A percentile compares a stretch with the other conserved stretches of the same genome.
These are phyloP conservation scores for Rhizopogon salebrosus DNA, from an alignment of 768 basidiomycete species.

Conservation along the genomic window DNA sequence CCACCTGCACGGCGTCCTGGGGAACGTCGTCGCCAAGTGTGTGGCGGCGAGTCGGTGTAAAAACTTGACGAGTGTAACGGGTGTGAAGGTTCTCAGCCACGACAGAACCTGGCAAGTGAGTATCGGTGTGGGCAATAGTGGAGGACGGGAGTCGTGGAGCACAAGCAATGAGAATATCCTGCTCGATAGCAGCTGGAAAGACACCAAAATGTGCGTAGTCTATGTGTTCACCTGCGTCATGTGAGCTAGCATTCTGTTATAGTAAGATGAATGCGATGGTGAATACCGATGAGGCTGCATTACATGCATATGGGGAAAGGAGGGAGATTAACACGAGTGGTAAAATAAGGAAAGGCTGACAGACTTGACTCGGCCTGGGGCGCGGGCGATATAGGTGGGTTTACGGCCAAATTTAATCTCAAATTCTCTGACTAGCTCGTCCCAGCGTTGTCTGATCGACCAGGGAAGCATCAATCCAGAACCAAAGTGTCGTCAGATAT, in stretches of 20 bases:
- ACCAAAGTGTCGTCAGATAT: too few relatives aligned
- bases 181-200: conserved; percentile 79
- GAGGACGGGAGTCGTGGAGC: conserved; percentile 30
- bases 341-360: conserved; percentile 4
- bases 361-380: conserved; percentile 80
- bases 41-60: conserved; percentile 44
- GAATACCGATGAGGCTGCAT: conserved; percentile 33
- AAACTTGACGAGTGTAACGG: conserved; percentile 55
- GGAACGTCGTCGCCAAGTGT: conserved; percentile 25
- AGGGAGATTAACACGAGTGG: not conserved
- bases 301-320: not conserved
- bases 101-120: conserved; percentile 45
- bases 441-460: conserved; percentile 45
- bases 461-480: not conserved
- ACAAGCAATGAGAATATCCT: conserved; percentile 78
- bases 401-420: conserved; percentile 56
- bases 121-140: conserved; percentile 14
- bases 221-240: conserved; percentile 67
- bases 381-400: conserved; percentile 67
- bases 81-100: conserved; percentile 55
- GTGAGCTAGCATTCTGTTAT: not conserved
- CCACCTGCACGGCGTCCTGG: conserved; percentile 31
- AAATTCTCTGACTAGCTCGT: conserved; percentile 57
- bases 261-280: conserved; percentile 10
- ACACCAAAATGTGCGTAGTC: conserved; percentile 84